These are phyloP conservation scores for Phytophthora uliginosa DNA, from an alignment of 352 stramenopile genomes.

Conservation along the genomic window DNA sequence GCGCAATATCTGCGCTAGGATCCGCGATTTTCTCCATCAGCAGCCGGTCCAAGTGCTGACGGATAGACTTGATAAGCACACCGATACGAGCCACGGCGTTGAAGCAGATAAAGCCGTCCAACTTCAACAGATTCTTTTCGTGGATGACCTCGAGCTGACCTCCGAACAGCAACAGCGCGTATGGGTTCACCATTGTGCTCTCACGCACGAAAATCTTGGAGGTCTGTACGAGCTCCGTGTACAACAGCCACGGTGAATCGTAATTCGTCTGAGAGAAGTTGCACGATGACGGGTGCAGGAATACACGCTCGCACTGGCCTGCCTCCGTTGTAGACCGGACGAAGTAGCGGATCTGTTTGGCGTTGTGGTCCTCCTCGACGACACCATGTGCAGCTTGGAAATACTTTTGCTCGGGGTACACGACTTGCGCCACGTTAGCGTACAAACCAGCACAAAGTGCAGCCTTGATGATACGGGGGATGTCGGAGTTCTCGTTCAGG, in stretches of 20 bases:
- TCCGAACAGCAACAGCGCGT: constrained; percentile 98
- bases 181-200: constrained; percentile 97
- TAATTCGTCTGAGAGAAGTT: constrained; percentile 94
- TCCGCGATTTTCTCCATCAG: constrained; percentile 96
- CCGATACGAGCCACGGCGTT: constrained; percentile 94
- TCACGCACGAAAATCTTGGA: constrained; percentile 98
- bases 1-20: constrained; percentile 92
- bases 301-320: constrained; percentile 90
- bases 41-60: constrained; percentile 94
- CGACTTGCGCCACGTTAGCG: constrained; percentile 82
- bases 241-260: constrained; percentile 97
- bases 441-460: constrained; percentile 87
- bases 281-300: constrained; percentile 96
- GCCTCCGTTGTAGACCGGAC: constrained; percentile 52
- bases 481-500: constrained; percentile 69
- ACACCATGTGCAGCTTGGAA: constrained; percentile 94
- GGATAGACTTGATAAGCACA: constrained; percentile 97
- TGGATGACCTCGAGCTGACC: constrained; percentile 94
- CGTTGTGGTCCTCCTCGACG: constrained; percentile 92
- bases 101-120: constrained; percentile 97
- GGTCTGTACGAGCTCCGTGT: constrained; percentile 96
- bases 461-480: constrained; percentile 94
- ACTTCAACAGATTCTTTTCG: constrained; percentile 86
- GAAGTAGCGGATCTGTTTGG: constrained; percentile 96
- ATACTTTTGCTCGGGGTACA: constrained; percentile 96